phyloP scores from a whole-genome alignment of 768 basidiomycete genomes.

The Clavaria fumosa region DNA sequence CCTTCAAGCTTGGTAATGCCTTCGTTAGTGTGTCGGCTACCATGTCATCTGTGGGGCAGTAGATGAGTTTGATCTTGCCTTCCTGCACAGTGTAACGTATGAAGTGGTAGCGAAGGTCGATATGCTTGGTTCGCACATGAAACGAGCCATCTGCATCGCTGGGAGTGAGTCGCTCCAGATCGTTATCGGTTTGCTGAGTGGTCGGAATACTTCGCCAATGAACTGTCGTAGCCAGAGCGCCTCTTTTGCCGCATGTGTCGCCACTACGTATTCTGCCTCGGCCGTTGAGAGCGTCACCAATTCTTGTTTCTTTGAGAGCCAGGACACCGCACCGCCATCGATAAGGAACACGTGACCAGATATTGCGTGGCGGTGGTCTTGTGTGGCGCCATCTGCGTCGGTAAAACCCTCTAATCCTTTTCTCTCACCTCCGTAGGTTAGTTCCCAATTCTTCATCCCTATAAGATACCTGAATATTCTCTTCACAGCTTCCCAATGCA shows the following conservation, averaged over 20 bases:
- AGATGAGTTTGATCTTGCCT: constrained; percentile 2
- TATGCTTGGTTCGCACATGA: constrained; percentile 21
- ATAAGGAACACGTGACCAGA: constrained; percentile 20
- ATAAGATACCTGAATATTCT: constrained; percentile 25
- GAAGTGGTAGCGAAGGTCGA: constrained; percentile 19
- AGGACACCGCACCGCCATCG: constrained; percentile 19
- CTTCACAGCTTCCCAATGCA: constrained; percentile 26
- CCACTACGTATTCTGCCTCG: constrained; percentile 12
- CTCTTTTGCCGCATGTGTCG: constrained; percentile 15
- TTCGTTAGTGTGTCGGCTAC: constrained; percentile 19
- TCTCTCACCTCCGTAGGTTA: constrained; percentile 10
- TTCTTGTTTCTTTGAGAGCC: constrained; percentile 20
- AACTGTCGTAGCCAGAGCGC: constrained; percentile 19
- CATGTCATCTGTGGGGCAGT: constrained; percentile 15
- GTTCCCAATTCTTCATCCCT: constrained; percentile 9
- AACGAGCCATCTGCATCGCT: constrained; percentile 15
- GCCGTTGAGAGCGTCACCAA: constrained; percentile 15
- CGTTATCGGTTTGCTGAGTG: not conserved
- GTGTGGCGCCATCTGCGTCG: constrained; percentile 9
- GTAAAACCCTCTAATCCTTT: constrained; percentile 9
- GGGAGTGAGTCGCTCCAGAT: constrained; percentile 15
- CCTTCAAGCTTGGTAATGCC: constrained; percentile 7
- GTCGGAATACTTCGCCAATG: constrained; percentile 10
- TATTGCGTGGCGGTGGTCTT: constrained; percentile 18
- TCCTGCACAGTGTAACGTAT: constrained; percentile 13